These are phyloP conservation scores for Monosporascus sp. DNA, from an alignment of 2,329 filamentous ascomycete genomes.

Conservation along the genomic window DNA sequence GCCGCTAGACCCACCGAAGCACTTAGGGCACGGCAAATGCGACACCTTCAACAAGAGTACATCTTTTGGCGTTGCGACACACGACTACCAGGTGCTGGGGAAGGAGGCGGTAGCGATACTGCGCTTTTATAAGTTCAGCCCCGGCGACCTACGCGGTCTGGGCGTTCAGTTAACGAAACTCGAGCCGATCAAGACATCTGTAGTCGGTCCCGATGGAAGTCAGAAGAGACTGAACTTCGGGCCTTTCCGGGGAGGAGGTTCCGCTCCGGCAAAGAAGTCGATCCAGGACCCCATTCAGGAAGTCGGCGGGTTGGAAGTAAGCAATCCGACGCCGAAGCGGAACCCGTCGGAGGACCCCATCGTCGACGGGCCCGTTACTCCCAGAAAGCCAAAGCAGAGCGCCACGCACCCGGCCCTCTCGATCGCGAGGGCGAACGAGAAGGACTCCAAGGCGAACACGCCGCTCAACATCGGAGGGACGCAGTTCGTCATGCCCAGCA, in stretches of 20 bases:
- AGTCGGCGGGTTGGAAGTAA: slow-evolving; percentile 28
- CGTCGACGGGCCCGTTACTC: slow-evolving; percentile 48
- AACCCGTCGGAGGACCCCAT: slow-evolving; percentile 44
- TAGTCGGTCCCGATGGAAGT: slow-evolving; percentile 60
- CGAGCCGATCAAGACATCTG: slow-evolving; percentile 63
- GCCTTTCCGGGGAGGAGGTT: slow-evolving; percentile 31
- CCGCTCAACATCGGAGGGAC: slow-evolving; percentile 78
- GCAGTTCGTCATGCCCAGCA: slow-evolving; percentile 84
- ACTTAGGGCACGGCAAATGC: slow-evolving; percentile 91
- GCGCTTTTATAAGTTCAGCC: slow-evolving; percentile 74
- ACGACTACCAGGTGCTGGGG: slow-evolving; percentile 62
- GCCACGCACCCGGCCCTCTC: slow-evolving; percentile 47
- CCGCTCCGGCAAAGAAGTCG: slow-evolving; percentile 32
- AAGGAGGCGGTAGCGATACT: slow-evolving; percentile 84
- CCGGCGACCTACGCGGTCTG: slow-evolving; percentile 87
- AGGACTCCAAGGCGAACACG: slow-evolving; percentile 52
- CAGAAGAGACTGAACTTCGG: slow-evolving; percentile 76
- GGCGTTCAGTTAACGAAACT: slow-evolving; percentile 93
- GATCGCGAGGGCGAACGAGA: slow-evolving; percentile 43
- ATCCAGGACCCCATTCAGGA: slow-evolving; percentile 44
- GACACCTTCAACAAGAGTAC: slow-evolving; percentile 90
- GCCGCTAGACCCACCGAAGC: slow-evolving; percentile 85
- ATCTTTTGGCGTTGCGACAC: slow-evolving; percentile 77
- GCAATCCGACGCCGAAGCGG: slow-evolving; percentile 23
- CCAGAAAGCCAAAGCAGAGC: slow-evolving; percentile 40